Percentiles rank a stretch among this genome's conserved stretches.
Evolutionary conservation across 225 moss, liverwort and hornwort species (phyloP).

Genomic region (Straminergon stramineum): DNA sequence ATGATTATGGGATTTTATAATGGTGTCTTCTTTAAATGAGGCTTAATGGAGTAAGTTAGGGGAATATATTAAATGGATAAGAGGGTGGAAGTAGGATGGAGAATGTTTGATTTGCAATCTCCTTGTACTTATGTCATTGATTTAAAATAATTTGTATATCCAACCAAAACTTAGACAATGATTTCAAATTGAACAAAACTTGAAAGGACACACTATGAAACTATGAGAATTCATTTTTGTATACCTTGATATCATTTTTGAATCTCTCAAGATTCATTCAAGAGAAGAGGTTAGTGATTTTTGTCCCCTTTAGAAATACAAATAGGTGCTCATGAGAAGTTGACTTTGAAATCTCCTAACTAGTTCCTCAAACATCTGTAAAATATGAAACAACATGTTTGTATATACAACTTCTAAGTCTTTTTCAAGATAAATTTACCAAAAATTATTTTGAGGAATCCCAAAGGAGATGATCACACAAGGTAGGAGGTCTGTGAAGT

Average conservation of each 20-base stretch:
- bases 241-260: background rate
- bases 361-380: background rate
- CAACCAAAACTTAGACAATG: background rate
- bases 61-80: background rate
- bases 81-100: background rate
- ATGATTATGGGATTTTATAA: background rate
- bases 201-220: background rate
- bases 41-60: background rate
- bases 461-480: background rate
- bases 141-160: background rate
- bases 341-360: background rate
- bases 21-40: background rate
- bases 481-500: no score
- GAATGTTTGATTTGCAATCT: background rate
- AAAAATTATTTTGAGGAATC: background rate
- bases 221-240: background rate
- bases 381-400: background rate
- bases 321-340: background rate
- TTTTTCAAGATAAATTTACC: background rate
- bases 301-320: background rate
- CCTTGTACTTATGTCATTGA: no score
- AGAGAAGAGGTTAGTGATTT: background rate
- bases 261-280: background rate
- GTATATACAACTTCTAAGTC: no score
- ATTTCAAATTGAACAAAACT: background rate